Evolutionary conservation across 345 rosid species (phyloP), one percentile per base, ranked within the genome.

Genomic region (Angophora floribunda): DNA sequence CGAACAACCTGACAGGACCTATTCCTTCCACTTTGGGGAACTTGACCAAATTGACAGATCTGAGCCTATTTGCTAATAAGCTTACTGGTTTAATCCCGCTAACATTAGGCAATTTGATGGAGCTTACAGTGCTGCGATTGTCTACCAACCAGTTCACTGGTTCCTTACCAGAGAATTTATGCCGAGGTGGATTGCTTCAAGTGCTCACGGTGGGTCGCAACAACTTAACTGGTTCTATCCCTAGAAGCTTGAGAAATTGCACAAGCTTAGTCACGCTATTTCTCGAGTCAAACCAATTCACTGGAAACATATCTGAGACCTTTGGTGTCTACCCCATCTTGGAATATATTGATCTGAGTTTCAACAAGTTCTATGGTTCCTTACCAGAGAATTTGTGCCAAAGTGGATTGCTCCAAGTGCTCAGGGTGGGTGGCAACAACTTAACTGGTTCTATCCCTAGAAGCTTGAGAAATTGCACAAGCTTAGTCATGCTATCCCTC

Each of bases 311-410:
- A 45, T 61, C 87, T 22, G 75, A 88, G 44, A 88, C 30, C 26
- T 91, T 91, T 19, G 90, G 92, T 7, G 85, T 86, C 7, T 86
- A 86, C 70, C 92, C 91, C 0, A 53, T 85, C 41, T 85, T 91
- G 32, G 21, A 52, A 3, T 91, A 59, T 26, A 10, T 88, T 12
- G 90, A 91, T 49, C 45, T 93, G 80, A 91, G 92, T 86, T 5
- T 59, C 79, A 93, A 93, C 85, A 86, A 52, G 17, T 87, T 93
- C 21, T 87, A 52, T 7, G 94, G 94, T n/a, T n/a, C n/a, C n/a
- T n/a, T n/a, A n/a, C n/a, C n/a, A n/a, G n/a, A n/a, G n/a, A n/a
- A n/a, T n/a, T n/a, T n/a, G n/a, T n/a, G n/a, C n/a, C n/a, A n/a
- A n/a, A n/a, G n/a, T n/a, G n/a, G n/a, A n/a, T n/a, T n/a, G n/a